Conservation (phyloP, 441 rosid species). For the Breynia disticha region DNA sequence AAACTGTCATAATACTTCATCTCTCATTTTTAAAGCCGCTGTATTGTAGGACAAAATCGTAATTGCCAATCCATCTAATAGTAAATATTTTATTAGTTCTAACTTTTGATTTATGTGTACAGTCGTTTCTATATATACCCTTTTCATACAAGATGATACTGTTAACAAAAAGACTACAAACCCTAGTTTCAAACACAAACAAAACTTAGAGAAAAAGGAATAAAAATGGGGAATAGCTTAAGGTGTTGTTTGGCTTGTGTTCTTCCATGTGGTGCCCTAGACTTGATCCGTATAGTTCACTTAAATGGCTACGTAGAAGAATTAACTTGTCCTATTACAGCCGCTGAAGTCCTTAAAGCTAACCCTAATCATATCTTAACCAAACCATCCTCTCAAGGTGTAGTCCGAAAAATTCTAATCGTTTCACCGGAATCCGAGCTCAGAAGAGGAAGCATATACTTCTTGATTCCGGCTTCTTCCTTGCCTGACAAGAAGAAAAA, state of each 20-base stretch:
- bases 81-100: neutral
- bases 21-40: too few relatives aligned
- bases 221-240: conserved; percentile 65
- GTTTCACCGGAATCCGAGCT: conserved; percentile 86
- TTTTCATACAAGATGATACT: neutral
- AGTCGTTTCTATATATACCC: neutral
- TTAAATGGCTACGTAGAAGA: conserved; percentile 76
- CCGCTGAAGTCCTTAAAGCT: conserved; percentile 62
- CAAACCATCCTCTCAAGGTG: conserved; percentile 73
- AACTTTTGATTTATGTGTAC: neutral
- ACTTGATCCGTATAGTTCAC: conserved; percentile 87
- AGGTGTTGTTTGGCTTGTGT: conserved; percentile 89
- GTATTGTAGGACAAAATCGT: neutral
- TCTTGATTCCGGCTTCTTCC: conserved; percentile 61
- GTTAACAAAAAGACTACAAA: neutral
- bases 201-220: neutral
- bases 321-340: conserved; percentile 59
- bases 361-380: conserved; percentile 77
- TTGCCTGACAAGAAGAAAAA: conserved; percentile 43
- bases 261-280: conserved; percentile 90
- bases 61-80: neutral
- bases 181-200: neutral
- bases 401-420: conserved; percentile 56
- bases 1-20: neutral
- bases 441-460: conserved; percentile 78